Percentiles rank a stretch among this genome's conserved stretches.
Evolutionary conservation across 2,329 filamentous ascomycete species (phyloP).

Genomic region (Parascedosporium putredinis): DNA sequence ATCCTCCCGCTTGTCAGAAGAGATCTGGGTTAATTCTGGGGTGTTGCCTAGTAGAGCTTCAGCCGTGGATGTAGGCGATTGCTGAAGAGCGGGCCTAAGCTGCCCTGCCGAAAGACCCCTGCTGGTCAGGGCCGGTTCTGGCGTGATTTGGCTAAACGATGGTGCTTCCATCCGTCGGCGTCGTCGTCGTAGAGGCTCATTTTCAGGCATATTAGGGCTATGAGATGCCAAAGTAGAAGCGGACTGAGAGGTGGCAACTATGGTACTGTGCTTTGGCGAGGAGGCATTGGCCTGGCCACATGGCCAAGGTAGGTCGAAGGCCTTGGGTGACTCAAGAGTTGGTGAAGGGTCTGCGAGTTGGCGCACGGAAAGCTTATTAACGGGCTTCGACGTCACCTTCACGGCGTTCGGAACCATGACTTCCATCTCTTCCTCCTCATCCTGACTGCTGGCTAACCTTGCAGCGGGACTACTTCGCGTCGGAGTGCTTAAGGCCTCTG

Average conservation of each 20-base stretch:
- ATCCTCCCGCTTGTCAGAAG: background rate
- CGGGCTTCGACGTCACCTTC: constrained; percentile 10
- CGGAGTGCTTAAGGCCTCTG: constrained; percentile 16
- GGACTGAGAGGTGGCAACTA: background rate
- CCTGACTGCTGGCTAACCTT: background rate
- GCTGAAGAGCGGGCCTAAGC: background rate
- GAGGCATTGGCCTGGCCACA: constrained; percentile 15
- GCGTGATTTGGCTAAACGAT: background rate
- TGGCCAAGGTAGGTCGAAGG: constrained; percentile 12
- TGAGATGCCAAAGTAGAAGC: background rate
- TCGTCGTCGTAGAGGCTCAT: constrained; percentile 1
- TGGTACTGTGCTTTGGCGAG: background rate
- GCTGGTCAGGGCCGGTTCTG: background rate
- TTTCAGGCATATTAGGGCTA: background rate
- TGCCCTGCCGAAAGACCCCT: background rate
- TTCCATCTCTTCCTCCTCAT: constrained; percentile 26
- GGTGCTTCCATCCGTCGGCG: constrained; percentile 1
- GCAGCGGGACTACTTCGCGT: constrained; percentile 11
- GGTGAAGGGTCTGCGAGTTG: background rate
- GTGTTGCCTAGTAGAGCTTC: background rate
- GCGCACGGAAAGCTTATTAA: constrained; percentile 13
- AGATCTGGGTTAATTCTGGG: background rate
- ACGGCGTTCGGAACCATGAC: constrained; percentile 22
- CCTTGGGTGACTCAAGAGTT: background rate
- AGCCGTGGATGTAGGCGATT: background rate